Evolutionary conservation across 2,329 filamentous ascomycete genomes (phyloP).

Genomic region (Periconia sp.): DNA sequence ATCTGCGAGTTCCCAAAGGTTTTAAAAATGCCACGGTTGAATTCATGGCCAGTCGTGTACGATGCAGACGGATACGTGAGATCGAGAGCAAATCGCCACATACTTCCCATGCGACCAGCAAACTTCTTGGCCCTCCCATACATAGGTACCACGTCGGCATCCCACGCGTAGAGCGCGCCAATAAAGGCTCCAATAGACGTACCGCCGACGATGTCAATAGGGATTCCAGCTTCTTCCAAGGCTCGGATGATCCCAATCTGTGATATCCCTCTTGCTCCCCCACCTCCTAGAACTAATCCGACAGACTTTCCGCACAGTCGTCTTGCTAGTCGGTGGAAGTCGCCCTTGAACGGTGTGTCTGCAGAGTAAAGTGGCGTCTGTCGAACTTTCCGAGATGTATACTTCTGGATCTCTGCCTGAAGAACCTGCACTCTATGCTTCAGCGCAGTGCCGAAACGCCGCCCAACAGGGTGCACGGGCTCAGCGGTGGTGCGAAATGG

Average conservation of each 20-base stretch:
- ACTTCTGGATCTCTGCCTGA: slow-evolving; percentile 97
- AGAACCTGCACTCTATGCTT: slow-evolving; percentile 94
- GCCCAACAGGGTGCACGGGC: slow-evolving; percentile 75
- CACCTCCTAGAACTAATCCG: slow-evolving; percentile 90
- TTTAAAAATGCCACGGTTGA: slow-evolving; percentile 99
- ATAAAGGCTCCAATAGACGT: slow-evolving; percentile 97
- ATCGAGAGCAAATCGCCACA: slow-evolving; percentile 98
- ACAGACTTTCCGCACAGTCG: slow-evolving; percentile 93
- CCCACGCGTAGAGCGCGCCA: slow-evolving; percentile 91
- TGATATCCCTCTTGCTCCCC: slow-evolving; percentile 87
- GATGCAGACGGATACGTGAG: slow-evolving; percentile 95
- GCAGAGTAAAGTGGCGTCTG: slow-evolving; percentile 89
- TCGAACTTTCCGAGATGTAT: slow-evolving; percentile 89
- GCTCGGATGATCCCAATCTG: slow-evolving; percentile 95
- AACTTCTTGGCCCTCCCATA: slow-evolving; percentile 98
- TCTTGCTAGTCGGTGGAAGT: slow-evolving; percentile 91
- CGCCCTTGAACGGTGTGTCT: slow-evolving; percentile 91
- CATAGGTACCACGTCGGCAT: slow-evolving; percentile 96
- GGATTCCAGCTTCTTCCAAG: slow-evolving; percentile 93
- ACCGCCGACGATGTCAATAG: slow-evolving; percentile 92
- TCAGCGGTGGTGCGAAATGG: slow-evolving; percentile 77
- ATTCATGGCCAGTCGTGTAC: slow-evolving; percentile 98
- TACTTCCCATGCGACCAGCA: slow-evolving; percentile 95
- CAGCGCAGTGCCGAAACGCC: slow-evolving; percentile 81
- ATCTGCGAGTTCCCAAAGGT: slow-evolving; percentile 96